Percentiles rank a stretch among this genome's conserved stretches.
These are phyloP conservation scores for Vaccinium darrowii DNA, from an alignment of 148 eudicot species.

Conservation along the genomic window DNA sequence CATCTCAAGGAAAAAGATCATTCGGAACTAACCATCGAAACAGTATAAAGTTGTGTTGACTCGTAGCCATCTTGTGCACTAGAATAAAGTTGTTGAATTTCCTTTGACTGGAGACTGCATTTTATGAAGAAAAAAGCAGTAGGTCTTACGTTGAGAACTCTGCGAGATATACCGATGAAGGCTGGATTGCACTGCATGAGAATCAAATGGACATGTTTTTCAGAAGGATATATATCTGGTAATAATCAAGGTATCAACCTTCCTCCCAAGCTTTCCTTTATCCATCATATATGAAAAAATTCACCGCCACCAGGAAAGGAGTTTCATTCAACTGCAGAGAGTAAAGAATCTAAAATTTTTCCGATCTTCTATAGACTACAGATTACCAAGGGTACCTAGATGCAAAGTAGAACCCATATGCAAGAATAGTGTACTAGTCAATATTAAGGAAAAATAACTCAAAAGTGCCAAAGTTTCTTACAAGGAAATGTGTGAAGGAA, in stretches of 20 bases:
- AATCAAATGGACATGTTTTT: slow-evolving; percentile 1
- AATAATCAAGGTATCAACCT: background rate
- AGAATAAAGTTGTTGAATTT: slow-evolving; percentile 67
- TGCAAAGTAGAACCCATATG: background rate
- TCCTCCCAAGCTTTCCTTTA: background rate
- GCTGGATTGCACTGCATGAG: slow-evolving; percentile 58
- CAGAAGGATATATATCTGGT: background rate
- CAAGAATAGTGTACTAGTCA: background rate
- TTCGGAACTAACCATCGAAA: slow-evolving; percentile 56
- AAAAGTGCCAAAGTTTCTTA: background rate
- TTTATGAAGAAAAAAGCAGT: slow-evolving; percentile 90
- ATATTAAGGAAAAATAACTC: background rate
- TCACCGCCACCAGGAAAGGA: background rate
- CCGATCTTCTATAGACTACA: no score
- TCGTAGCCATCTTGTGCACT: slow-evolving; percentile 92
- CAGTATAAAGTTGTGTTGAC: slow-evolving; percentile 74
- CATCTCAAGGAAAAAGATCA: background rate
- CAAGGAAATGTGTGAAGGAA: background rate
- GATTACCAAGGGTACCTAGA: background rate
- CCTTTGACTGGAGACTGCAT: slow-evolving; percentile 68
- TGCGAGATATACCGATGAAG: slow-evolving; percentile 83
- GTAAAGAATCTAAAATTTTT: background rate
- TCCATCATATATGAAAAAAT: background rate
- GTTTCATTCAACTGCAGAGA: background rate
- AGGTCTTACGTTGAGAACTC: slow-evolving; percentile 87